Conservation (phyloP, 2,329 filamentous ascomycete genomes). For the Sclerotinia trifoliorum region DNA sequence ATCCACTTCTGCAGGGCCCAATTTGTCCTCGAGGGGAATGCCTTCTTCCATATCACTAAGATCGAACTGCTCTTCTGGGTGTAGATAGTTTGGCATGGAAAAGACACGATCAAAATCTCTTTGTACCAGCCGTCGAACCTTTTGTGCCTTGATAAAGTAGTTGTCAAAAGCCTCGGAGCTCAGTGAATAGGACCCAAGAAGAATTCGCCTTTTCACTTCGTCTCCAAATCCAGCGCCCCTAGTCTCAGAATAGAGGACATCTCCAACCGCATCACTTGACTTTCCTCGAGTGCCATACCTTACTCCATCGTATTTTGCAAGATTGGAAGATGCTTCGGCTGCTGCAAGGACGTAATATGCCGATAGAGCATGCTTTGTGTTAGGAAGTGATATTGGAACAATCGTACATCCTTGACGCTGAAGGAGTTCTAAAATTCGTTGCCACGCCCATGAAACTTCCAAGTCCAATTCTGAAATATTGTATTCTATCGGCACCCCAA, state of each 20-base stretch:
- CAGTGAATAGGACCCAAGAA: constrained; percentile 86
- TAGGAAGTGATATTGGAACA: constrained; percentile 75
- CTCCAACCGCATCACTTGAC: constrained; percentile 53
- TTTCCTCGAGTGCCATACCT: constrained; percentile 64
- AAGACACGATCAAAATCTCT: constrained; percentile 84
- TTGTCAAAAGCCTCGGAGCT: constrained; percentile 92
- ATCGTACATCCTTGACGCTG: constrained; percentile 66
- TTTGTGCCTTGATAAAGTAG: constrained; percentile 93
- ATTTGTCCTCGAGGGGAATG: constrained; percentile 52
- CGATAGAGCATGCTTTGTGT: constrained; percentile 80
- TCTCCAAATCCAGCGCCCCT: constrained; percentile 73
- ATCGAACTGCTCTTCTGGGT: constrained; percentile 53
- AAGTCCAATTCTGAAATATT: constrained; percentile 79
- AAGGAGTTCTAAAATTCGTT: constrained; percentile 57
- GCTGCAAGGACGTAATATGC: constrained; percentile 96
- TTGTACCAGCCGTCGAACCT: constrained; percentile 78
- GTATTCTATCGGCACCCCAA: constrained; percentile 72
- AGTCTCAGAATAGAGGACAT: constrained; percentile 73
- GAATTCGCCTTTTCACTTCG: constrained; percentile 82
- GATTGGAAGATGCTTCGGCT: constrained; percentile 91
- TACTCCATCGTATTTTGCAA: constrained; percentile 96
- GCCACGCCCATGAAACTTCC: constrained; percentile 69
- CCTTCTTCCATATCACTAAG: constrained; percentile 60
- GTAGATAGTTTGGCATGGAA: constrained; percentile 64
- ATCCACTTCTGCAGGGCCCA: constrained; percentile 68